phyloP scores from a whole-genome alignment of 345 rosid genomes.

The Noccaea caerulescens region DNA sequence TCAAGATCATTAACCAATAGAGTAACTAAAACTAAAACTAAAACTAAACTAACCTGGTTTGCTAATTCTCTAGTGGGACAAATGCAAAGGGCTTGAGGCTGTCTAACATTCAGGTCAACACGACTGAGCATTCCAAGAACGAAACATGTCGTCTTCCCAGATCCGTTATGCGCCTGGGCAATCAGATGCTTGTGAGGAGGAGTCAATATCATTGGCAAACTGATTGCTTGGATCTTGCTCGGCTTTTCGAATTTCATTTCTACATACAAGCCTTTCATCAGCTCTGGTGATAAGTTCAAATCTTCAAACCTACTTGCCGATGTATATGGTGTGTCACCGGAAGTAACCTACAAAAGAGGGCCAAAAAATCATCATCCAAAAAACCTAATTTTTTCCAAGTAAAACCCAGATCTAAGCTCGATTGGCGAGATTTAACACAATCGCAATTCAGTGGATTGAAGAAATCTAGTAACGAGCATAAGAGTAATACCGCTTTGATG shows the following conservation, averaged over 20 bases:
- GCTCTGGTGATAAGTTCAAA: slow-evolving; percentile 70
- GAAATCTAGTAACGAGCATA: background rate
- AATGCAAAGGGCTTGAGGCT: slow-evolving; percentile 92
- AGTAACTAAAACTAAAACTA: background rate
- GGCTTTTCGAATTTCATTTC: slow-evolving; percentile 96
- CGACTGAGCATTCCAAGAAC: slow-evolving; percentile 96
- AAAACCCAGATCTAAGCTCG: slow-evolving; percentile 30
- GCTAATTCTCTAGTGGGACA: slow-evolving; percentile 96
- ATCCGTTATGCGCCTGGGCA: slow-evolving; percentile 97
- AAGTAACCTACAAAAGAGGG: slow-evolving; percentile 58
- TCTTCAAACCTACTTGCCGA: slow-evolving; percentile 85
- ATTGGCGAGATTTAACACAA: slow-evolving; percentile 4
- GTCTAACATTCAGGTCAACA: slow-evolving; percentile 56
- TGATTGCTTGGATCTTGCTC: slow-evolving; percentile 91
- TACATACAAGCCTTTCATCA: slow-evolving; percentile 85
- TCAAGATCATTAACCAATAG: background rate
- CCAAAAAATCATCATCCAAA: slow-evolving; percentile 1
- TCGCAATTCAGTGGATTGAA: background rate
- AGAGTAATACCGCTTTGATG: slow-evolving; percentile 65
- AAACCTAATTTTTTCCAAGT: slow-evolving; percentile 3
- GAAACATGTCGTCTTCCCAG: slow-evolving; percentile 97
- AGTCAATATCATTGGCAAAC: slow-evolving; percentile 89
- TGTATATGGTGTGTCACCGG: slow-evolving; percentile 82
- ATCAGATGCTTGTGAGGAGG: slow-evolving; percentile 83
- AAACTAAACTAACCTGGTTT: slow-evolving; percentile 65